These are phyloP conservation scores for Xerocomellus dryophilus DNA, from an alignment of 768 basidiomycete genomes.

Conservation along the genomic window DNA sequence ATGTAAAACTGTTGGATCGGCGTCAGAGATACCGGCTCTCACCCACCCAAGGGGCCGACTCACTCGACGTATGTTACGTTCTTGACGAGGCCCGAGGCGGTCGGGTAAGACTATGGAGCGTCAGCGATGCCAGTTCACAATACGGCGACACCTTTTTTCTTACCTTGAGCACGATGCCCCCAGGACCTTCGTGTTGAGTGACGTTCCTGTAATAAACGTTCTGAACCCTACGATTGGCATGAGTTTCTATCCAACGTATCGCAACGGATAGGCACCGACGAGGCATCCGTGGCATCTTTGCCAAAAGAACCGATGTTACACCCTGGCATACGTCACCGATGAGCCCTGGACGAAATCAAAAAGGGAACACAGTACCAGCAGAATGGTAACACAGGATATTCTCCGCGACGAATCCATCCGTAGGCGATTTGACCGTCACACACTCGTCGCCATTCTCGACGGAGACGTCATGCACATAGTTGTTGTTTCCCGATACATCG, in stretches of 20 bases:
- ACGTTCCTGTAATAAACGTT: constrained; percentile 12
- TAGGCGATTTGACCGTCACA: constrained; percentile 34
- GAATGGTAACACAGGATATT: constrained; percentile 14
- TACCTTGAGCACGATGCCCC: constrained; percentile 11
- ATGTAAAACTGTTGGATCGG: constrained; percentile 1
- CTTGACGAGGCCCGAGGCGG: constrained; percentile 6
- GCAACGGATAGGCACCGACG: neutral
- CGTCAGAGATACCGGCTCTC: neutral
- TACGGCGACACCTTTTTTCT: neutral
- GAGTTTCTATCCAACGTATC: neutral
- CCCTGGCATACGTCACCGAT: constrained; percentile 1
- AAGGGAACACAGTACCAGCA: neutral
- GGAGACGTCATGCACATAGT: constrained; percentile 33
- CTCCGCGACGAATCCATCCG: constrained; percentile 16
- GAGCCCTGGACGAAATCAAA: neutral
- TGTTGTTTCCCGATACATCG: constrained; percentile 28
- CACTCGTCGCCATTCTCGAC: constrained; percentile 35
- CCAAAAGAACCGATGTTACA: constrained; percentile 18
- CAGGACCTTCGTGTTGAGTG: neutral
- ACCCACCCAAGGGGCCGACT: neutral
- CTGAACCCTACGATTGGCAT: constrained; percentile 3
- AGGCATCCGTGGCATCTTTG: neutral
- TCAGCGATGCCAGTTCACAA: neutral
- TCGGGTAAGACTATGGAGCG: constrained; percentile 7
- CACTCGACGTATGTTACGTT: constrained; percentile 13